A percentile compares a stretch with the other conserved stretches of the same genome.
Evolutionary conservation across 2,329 filamentous ascomycete genomes (phyloP).

Genomic region (Talaromyces piceae): DNA sequence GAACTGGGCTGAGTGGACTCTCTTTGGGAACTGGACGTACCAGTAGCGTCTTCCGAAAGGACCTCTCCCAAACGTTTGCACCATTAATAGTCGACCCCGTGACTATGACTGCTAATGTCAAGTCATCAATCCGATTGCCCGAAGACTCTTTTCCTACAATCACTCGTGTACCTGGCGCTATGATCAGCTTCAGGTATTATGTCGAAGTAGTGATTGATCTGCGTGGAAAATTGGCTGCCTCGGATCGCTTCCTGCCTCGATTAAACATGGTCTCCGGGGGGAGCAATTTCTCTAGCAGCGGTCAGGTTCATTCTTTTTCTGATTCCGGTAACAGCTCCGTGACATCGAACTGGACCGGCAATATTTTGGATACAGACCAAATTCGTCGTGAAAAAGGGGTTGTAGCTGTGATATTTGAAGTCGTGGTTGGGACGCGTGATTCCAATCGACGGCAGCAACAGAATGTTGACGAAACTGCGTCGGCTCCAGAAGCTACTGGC

Average conservation of each 20-base stretch:
- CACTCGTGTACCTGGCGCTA: slow-evolving; percentile 75
- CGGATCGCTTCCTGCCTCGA: slow-evolving; percentile 57
- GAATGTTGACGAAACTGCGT: slow-evolving; percentile 27
- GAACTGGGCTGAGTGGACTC: slow-evolving; percentile 76
- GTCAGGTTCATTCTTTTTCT: slow-evolving; percentile 26
- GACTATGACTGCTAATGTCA: slow-evolving; percentile 71
- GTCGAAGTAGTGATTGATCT: slow-evolving; percentile 89
- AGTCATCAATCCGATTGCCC: slow-evolving; percentile 74
- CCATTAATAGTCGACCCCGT: slow-evolving; percentile 80
- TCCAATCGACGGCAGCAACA: slow-evolving; percentile 51
- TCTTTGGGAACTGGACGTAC: slow-evolving; percentile 80
- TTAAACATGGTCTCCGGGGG: slow-evolving; percentile 44
- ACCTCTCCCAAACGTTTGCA: slow-evolving; percentile 79
- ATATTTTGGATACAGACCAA: slow-evolving; percentile 79
- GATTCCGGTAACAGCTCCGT: slow-evolving; percentile 28
- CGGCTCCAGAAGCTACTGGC: slow-evolving; percentile 15
- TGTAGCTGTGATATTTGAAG: slow-evolving; percentile 77
- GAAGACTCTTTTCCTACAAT: slow-evolving; percentile 92
- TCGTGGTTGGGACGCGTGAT: slow-evolving; percentile 79
- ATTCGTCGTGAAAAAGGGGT: slow-evolving; percentile 85
- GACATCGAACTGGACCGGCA: slow-evolving; percentile 42
- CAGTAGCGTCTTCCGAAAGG: slow-evolving; percentile 90
- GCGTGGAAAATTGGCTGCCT: slow-evolving; percentile 73
- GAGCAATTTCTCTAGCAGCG: slow-evolving; percentile 37
- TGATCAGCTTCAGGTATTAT: slow-evolving; percentile 93